Evolutionary conservation across 805 yeast genomes (phyloP).

Genomic region (Candida morakotiae): DNA sequence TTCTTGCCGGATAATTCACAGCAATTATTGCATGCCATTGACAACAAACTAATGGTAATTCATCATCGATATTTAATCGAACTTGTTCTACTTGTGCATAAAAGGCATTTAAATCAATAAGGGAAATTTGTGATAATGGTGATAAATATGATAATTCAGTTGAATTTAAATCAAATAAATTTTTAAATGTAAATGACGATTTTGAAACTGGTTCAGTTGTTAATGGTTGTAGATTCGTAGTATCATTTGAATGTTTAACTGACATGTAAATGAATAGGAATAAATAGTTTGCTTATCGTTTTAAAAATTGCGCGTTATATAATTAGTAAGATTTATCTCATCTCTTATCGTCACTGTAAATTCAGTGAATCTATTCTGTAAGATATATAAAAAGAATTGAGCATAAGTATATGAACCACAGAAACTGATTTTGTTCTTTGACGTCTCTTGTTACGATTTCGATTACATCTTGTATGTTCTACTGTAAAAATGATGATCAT

Average conservation of each 20-base stretch:
- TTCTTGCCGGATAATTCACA: conserved; percentile 84
- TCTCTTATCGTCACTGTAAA: no score
- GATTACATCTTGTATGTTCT: no score
- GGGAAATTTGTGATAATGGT: conserved; percentile 76
- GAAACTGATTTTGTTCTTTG: no score
- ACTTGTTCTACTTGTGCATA: conserved; percentile 92
- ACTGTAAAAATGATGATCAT: no score
- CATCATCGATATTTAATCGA: conserved; percentile 56
- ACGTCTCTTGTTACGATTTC: no score
- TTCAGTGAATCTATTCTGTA: no score
- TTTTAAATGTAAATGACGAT: conserved; percentile 41
- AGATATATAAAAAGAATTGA: no score
- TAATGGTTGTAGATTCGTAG: neutral
- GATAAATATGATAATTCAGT: conserved; percentile 49
- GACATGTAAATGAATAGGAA: conserved; percentile 4
- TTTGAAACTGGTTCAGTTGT: neutral
- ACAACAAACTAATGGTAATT: conserved; percentile 87
- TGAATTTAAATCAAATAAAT: conserved; percentile 47
- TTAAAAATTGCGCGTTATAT: neutral
- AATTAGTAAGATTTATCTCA: no score
- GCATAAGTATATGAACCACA: no score
- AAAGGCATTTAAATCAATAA: conserved; percentile 90
- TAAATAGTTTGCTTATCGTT: no score
- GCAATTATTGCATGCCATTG: conserved; percentile 93
- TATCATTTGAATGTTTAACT: conserved; percentile 4